These are phyloP conservation scores for Amborella trichopoda DNA, from an alignment of 164 flowering plant species.

Conservation along the genomic window DNA sequence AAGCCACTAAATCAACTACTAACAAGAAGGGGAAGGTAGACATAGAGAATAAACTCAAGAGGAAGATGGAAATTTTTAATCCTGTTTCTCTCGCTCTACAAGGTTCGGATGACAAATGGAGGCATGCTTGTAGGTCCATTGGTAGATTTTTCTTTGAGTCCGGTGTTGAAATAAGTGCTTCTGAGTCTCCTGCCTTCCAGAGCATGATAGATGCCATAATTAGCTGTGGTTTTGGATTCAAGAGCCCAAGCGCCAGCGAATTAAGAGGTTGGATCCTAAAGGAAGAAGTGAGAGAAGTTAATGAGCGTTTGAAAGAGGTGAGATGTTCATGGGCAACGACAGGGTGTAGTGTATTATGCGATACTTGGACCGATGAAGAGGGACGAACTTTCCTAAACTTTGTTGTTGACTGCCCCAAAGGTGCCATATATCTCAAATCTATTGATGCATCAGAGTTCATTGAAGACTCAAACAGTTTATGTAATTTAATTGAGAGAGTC, in stretches of 20 bases:
- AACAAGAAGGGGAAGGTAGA: slow-evolving; percentile 5
- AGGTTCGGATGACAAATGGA: slow-evolving; percentile 7
- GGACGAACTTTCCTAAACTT: slow-evolving; percentile 33
- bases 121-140: slow-evolving; percentile 18
- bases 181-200: slow-evolving; percentile 26
- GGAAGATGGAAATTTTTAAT: neutral
- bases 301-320: slow-evolving; percentile 21
- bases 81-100: neutral
- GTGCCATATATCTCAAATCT: slow-evolving; percentile 42
- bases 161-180: slow-evolving; percentile 30
- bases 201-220: slow-evolving; percentile 24
- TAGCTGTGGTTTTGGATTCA: slow-evolving; percentile 7
- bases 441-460: slow-evolving; percentile 32
- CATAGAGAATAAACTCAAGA: slow-evolving; percentile 1
- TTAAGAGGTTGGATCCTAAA: slow-evolving; percentile 37
- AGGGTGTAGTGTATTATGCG: slow-evolving; percentile 69
- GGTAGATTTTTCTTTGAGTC: slow-evolving; percentile 44
- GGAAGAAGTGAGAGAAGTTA: slow-evolving; percentile 28
- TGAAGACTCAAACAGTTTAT: slow-evolving; percentile 19
- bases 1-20: slow-evolving; percentile 4
- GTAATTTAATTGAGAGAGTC: slow-evolving; percentile 19
- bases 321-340: slow-evolving; percentile 48
- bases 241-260: slow-evolving; percentile 29
- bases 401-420: slow-evolving; percentile 43
- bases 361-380: slow-evolving; percentile 44